These are phyloP conservation scores for Plasmodium yoelii DNA, from an alignment of 169 alveolate genomes.

Conservation along the genomic window DNA sequence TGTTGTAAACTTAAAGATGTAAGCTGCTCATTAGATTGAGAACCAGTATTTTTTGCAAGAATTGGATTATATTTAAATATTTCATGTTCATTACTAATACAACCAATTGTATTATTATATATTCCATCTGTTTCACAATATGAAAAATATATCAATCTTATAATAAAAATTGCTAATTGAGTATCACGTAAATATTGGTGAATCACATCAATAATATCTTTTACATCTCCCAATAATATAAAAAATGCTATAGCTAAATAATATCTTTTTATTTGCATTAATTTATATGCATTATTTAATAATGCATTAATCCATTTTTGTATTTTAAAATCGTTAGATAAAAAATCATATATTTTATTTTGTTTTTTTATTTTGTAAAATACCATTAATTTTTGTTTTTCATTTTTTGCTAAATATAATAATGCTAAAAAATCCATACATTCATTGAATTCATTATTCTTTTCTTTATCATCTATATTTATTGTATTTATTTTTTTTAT, in stretches of 20 bases:
- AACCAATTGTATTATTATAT: neutral
- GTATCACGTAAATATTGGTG: conserved; percentile 62
- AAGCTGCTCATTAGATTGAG: neutral
- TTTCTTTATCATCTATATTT: conserved; percentile 64
- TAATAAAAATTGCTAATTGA: conserved; percentile 53
- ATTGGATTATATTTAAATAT: neutral
- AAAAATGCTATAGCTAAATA: conserved; percentile 72
- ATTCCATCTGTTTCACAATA: neutral
- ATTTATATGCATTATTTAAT: conserved; percentile 66
- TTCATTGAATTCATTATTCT: conserved; percentile 54
- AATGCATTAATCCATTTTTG: conserved; percentile 69
- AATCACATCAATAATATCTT: conserved; percentile 62
- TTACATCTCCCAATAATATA: conserved; percentile 55
- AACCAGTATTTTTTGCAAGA: neutral
- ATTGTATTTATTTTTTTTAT: conserved; percentile 63
- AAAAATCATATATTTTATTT: conserved; percentile 43
- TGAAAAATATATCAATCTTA: conserved; percentile 39
- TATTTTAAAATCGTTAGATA: conserved; percentile 35
- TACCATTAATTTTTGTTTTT: conserved; percentile 53
- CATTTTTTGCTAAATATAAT: conserved; percentile 70
- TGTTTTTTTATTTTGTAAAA: conserved; percentile 72
- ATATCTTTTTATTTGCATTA: conserved; percentile 74
- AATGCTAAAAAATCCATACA: conserved; percentile 77
- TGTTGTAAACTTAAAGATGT: too few relatives aligned
- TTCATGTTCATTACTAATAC: neutral